These are phyloP conservation scores for Xylaria castorea DNA, from an alignment of 495 filamentous ascomycete genomes.

Conservation along the genomic window DNA sequence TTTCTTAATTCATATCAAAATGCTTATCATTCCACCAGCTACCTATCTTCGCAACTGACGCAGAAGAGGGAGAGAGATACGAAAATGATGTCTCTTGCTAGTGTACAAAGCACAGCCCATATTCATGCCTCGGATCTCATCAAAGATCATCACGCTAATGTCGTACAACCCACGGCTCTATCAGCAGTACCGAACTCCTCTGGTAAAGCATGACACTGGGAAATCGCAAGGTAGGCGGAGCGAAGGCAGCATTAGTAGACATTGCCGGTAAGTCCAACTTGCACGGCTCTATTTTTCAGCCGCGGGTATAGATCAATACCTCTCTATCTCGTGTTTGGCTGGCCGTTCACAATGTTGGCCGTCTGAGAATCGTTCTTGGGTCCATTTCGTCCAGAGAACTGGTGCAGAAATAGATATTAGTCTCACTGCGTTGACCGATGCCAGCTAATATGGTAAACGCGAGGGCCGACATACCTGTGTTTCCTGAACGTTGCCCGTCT, in stretches of 20 bases:
- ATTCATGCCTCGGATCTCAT: slow-evolving; percentile 1
- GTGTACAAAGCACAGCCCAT: slow-evolving; percentile 13
- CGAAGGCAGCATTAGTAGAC: not conserved
- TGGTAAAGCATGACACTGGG: not conserved
- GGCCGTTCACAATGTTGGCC: slow-evolving; percentile 38
- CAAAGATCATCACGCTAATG: slow-evolving; percentile 3
- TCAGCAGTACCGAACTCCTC: not conserved
- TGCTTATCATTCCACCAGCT: slow-evolving; percentile 2
- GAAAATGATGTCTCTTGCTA: not conserved
- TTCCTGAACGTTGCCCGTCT: slow-evolving; percentile 73
- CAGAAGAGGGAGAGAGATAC: slow-evolving; percentile 29
- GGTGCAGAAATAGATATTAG: slow-evolving; percentile 6
- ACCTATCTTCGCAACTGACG: not conserved
- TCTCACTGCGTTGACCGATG: slow-evolving; percentile 1
- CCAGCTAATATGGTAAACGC: not conserved
- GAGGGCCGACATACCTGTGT: slow-evolving; percentile 61
- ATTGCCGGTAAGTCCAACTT: not conserved
- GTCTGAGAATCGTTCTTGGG: slow-evolving; percentile 49
- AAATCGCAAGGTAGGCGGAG: not conserved
- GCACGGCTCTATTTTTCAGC: not conserved
- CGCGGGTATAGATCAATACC: not conserved
- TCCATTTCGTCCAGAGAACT: slow-evolving; percentile 54
- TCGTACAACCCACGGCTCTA: not conserved
- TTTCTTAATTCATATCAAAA: not conserved
- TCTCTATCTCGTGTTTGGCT: slow-evolving; percentile 35